Percentiles rank a stretch among this genome's conserved stretches.
Evolutionary conservation across 306 rosid species (phyloP).

Genomic region (Malus sieversii): DNA sequence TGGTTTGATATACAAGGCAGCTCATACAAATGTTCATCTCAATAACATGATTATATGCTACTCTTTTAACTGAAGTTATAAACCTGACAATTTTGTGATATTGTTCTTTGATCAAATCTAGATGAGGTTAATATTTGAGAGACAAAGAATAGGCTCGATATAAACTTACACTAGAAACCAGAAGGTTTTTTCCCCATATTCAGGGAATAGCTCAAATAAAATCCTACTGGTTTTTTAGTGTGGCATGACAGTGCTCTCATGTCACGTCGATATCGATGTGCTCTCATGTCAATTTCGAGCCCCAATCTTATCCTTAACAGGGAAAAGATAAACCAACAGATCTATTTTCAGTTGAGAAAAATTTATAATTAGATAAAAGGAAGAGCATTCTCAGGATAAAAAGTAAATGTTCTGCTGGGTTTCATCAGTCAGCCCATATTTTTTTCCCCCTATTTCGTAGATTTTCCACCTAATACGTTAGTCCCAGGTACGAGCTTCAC

Average conservation of each 20-base stretch:
- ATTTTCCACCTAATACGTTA: too few relatives aligned
- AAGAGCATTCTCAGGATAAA: not conserved
- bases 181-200: not conserved
- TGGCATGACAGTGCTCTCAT: too few relatives aligned
- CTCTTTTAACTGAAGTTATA: not conserved
- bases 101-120: not conserved
- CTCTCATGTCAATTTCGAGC: too few relatives aligned
- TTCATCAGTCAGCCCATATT: too few relatives aligned
- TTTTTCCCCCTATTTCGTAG: too few relatives aligned
- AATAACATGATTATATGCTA: not conserved
- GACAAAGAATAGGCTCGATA: not conserved
- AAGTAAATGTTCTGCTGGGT: not conserved
- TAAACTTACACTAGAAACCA: not conserved
- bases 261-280: too few relatives aligned
- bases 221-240: too few relatives aligned
- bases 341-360: too few relatives aligned
- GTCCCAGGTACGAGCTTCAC: not conserved
- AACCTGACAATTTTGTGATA: not conserved
- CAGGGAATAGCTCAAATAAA: not conserved
- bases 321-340: too few relatives aligned
- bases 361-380: not conserved
- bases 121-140: not conserved
- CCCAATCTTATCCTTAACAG: too few relatives aligned
- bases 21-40: not conserved
- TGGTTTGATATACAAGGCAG: not conserved